These are phyloP conservation scores for Metroxylon sagu DNA, from an alignment of 176 grass and related monocot species.

Conservation along the genomic window DNA sequence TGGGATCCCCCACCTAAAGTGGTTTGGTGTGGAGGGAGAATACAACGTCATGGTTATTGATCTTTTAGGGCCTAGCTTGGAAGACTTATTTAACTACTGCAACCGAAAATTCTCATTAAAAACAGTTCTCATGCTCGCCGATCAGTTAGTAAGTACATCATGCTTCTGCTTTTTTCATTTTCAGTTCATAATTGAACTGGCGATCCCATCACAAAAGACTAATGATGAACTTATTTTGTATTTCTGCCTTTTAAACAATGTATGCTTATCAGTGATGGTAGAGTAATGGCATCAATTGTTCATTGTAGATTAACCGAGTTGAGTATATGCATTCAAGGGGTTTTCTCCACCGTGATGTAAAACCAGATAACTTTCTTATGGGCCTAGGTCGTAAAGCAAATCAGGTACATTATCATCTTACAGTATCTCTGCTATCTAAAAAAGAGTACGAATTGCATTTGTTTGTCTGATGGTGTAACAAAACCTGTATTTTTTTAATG, in stretches of 20 bases:
- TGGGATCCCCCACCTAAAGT: conserved; percentile 66
- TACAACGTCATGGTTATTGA: conserved; percentile 87
- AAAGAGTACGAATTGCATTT: no score
- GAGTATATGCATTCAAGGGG: conserved; percentile 76
- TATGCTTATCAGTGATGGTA: no score
- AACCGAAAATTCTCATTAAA: conserved; percentile 66
- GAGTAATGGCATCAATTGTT: no score
- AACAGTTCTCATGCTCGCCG: conserved; percentile 75
- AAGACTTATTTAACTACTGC: conserved; percentile 81
- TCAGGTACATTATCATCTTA: conserved; percentile 40
- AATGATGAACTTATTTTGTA: no score
- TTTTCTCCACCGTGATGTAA: conserved; percentile 80
- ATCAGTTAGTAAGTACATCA: conserved; percentile 49
- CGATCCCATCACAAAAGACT: no score
- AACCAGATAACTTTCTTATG: conserved; percentile 81
- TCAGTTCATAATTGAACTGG: no score
- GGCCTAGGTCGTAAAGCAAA: conserved; percentile 71
- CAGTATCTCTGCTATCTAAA: no score
- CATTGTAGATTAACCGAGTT: conserved; percentile 50
- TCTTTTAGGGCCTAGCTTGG: conserved; percentile 70
- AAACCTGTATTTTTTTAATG: no score
- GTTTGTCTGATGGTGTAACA: no score
- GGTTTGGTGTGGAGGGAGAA: conserved; percentile 74
- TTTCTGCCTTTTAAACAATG: no score
- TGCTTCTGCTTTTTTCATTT: background rate